Conservation (phyloP, 2,329 filamentous ascomycete genomes). For the Neofusicoccum sp. region DNA sequence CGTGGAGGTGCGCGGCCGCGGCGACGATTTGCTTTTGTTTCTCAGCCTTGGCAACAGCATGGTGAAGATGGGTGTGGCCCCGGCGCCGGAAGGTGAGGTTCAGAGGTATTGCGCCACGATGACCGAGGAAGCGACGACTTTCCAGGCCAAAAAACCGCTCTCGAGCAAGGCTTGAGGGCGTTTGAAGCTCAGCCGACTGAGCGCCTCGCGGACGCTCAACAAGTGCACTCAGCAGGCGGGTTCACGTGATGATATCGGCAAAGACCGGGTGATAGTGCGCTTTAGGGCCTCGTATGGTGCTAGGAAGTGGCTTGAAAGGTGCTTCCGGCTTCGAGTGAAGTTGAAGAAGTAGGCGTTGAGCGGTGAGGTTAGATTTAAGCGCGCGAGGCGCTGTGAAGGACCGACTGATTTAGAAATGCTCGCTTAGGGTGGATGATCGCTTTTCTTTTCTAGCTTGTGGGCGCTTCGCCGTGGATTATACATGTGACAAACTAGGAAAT, state of each 20-base stretch:
- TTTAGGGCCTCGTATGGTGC: neutral
- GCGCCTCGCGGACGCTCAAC: conserved; percentile 1
- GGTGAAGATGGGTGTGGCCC: too few species aligned
- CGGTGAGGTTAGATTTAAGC: conserved; percentile 10
- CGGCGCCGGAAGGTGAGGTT: too few species aligned
- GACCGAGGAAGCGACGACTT: too few species aligned
- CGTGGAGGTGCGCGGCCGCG: neutral
- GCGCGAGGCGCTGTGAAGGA: conserved; percentile 17
- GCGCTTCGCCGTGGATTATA: conserved; percentile 10
- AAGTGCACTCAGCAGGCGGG: neutral
- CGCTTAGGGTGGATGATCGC: conserved; percentile 11
- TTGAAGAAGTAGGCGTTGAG: conserved; percentile 12
- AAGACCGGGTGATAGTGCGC: neutral
- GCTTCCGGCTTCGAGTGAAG: neutral
- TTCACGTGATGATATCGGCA: conserved; percentile 11
- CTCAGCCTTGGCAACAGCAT: neutral
- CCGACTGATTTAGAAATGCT: conserved; percentile 18
- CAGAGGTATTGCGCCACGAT: too few species aligned
- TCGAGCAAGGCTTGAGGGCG: too few species aligned
- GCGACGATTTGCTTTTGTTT: neutral
- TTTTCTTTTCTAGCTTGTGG: conserved; percentile 7
- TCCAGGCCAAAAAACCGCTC: too few species aligned
- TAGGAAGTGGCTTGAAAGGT: neutral
- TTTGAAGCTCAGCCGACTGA: neutral
- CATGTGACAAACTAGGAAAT: neutral